These are phyloP conservation scores for Oryza brachyantha DNA, from an alignment of 176 grass and related monocot species.

Conservation along the genomic window DNA sequence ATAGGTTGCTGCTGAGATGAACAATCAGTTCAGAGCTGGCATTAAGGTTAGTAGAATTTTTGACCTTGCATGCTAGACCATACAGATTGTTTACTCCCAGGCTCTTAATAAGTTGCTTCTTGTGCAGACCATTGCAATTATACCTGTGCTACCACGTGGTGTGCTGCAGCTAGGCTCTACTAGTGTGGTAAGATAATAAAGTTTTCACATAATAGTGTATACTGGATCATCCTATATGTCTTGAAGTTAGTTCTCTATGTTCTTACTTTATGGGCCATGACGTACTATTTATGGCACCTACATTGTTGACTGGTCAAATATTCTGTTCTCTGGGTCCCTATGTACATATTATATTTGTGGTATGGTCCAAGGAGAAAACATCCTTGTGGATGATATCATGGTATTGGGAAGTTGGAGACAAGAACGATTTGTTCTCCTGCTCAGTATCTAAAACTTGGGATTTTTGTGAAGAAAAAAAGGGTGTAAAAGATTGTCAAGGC, in stretches of 20 bases:
- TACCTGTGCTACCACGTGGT: conserved; percentile 76
- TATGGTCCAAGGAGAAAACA: conserved; percentile 25
- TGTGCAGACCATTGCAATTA: conserved; percentile 71
- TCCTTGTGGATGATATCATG: conserved; percentile 14
- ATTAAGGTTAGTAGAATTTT: conserved; percentile 51
- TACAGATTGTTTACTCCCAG: background rate
- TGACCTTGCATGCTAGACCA: conserved; percentile 1
- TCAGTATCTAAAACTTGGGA: background rate
- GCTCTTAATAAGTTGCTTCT: conserved; percentile 31
- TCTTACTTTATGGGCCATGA: conserved; percentile 24
- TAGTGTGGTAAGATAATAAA: conserved; percentile 52
- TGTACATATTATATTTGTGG: conserved; percentile 28
- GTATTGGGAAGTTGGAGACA: conserved; percentile 22
- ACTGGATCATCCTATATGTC: conserved; percentile 24
- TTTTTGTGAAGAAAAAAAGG: background rate
- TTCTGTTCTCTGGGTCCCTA: conserved; percentile 35
- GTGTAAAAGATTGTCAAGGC: background rate
- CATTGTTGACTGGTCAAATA: conserved; percentile 44
- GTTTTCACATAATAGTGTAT: conserved; percentile 31
- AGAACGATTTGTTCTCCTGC: background rate
- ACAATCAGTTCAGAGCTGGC: conserved; percentile 52
- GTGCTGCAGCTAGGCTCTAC: conserved; percentile 74
- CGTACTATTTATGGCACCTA: conserved; percentile 25
- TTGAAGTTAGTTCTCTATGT: conserved; percentile 28
- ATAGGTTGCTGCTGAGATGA: conserved; percentile 65